Conservation (phyloP, 2,329 filamentous ascomycete genomes). For the Akanthomyces lecanii region DNA sequence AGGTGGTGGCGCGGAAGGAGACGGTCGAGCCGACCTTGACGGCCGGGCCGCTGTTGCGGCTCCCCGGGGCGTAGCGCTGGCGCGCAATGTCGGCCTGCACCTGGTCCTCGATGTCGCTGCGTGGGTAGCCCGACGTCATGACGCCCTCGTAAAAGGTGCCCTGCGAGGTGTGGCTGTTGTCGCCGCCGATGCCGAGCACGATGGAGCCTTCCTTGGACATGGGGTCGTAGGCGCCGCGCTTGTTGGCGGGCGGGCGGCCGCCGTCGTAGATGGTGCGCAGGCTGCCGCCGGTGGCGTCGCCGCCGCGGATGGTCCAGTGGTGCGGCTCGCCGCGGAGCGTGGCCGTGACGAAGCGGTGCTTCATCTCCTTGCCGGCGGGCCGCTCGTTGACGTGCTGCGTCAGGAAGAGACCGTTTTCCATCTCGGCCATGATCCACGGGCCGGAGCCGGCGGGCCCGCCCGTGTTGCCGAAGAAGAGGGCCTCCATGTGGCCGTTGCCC, state of each 20-base stretch:
- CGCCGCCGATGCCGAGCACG: slow-evolving; percentile 63
- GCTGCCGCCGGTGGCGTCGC: slow-evolving; percentile 48
- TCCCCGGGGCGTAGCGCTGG: slow-evolving; percentile 48
- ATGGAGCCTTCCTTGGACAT: slow-evolving; percentile 64
- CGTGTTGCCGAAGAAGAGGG: slow-evolving; percentile 59
- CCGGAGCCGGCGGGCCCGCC: slow-evolving; percentile 55
- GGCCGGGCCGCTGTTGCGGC: slow-evolving; percentile 43
- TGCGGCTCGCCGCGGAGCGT: slow-evolving; percentile 53
- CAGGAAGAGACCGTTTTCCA: slow-evolving; percentile 64
- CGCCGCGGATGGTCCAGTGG: slow-evolving; percentile 58
- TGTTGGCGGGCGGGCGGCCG: slow-evolving; percentile 39
- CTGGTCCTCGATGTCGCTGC: slow-evolving; percentile 52
- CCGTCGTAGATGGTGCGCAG: slow-evolving; percentile 60
- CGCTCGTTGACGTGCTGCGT: slow-evolving; percentile 44
- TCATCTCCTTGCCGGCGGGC: slow-evolving; percentile 47
- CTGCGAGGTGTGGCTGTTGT: slow-evolving; percentile 56
- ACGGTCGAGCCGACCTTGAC: slow-evolving; percentile 47
- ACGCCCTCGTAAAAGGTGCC: slow-evolving; percentile 64
- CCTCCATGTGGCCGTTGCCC: slow-evolving; percentile 64
- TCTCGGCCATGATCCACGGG: slow-evolving; percentile 66
- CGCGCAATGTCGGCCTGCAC: slow-evolving; percentile 59
- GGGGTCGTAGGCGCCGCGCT: slow-evolving; percentile 49
- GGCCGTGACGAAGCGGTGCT: slow-evolving; percentile 53
- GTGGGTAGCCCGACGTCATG: slow-evolving; percentile 59
- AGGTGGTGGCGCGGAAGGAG: slow-evolving; percentile 52